Percentiles rank a stretch among this genome's conserved stretches.
Conservation (phyloP, 306 rosid genomes). For the Ormosia emarginata region DNA sequence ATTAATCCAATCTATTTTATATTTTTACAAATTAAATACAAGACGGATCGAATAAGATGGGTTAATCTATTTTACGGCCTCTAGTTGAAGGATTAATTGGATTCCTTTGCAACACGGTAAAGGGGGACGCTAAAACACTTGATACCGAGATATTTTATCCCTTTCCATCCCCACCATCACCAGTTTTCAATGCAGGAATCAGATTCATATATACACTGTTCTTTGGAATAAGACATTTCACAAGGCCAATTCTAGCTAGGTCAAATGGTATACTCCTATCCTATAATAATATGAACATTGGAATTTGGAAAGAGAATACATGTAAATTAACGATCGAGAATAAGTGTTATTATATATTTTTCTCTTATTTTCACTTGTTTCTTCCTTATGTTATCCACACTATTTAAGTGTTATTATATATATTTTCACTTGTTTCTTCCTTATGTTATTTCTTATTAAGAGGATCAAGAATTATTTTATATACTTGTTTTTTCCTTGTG, state of each 20-base stretch:
- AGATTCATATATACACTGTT: background rate
- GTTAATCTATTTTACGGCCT: no score
- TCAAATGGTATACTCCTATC: background rate
- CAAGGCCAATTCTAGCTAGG: background rate
- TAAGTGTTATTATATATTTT: no score
- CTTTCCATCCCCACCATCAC: background rate
- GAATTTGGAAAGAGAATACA: background rate
- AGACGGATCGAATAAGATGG: no score
- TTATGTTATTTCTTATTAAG: no score
- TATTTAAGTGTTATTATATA: no score
- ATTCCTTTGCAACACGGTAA: background rate
- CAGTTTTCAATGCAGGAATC: background rate
- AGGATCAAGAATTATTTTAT: no score
- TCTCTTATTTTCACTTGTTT: no score
- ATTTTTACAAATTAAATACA: no score
- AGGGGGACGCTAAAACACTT: background rate
- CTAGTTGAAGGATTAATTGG: background rate
- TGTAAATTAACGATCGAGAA: background rate
- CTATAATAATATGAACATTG: background rate
- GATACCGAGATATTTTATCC: background rate
- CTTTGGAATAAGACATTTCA: background rate
- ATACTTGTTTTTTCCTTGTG: no score
- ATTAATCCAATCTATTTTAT: no score
- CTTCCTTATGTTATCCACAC: no score
- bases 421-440: no score